Base-by-base conservation (phyloP, 176 grass and related monocot genomes). In the Phragmites australis region DNA sequence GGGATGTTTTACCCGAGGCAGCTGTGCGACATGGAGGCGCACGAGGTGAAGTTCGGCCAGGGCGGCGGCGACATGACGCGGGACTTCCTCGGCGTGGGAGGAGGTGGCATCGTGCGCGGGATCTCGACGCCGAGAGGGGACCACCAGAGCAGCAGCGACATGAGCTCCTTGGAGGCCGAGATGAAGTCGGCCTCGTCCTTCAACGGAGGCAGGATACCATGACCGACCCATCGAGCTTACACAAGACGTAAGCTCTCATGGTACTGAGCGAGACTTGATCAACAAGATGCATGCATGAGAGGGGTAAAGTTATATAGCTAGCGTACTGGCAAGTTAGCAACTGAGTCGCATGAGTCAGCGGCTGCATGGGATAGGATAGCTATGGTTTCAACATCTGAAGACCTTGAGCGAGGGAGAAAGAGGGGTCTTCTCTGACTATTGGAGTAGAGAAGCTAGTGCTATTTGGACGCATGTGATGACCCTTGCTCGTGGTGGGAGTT, bases 181-280 rank as follows among this genome's bases (percentile, higher is more conserved):
- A 93, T 99, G 97, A 96, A 92, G 87, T 94, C 94, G 12, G 85
- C 80, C 1, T 90, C 92, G 42, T 97, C 91, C 31, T 97, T 88
- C 37, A 90, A 74, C 57, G 85, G 91, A 0, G 87, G 87, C 49
- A 88, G 82, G 85, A 80, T 97, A 82, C 60, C 87, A 84, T 94
- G 84, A 88, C 16, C 46, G 23, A 66, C 30, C 25, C 25, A 48
- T 86, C 57, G 43, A 93, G 81, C 57, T 81, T 84, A 45, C 27
- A 84, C 82, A 89, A 80, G 61, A 12, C 46, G 72, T 81, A 69
- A 80, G 81, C 76, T 80, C 61, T 9, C 50, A 41, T 74, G 61
- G 76, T 41, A 69, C 2, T 23, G 1, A 76, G 71, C 73, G 37
- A 81, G 64, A 81, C 82, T 63, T 76, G 53, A 74, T 65, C 75